These are phyloP conservation scores for Petrea volubilis DNA, from an alignment of 257 asterid genomes.

Conservation along the genomic window DNA sequence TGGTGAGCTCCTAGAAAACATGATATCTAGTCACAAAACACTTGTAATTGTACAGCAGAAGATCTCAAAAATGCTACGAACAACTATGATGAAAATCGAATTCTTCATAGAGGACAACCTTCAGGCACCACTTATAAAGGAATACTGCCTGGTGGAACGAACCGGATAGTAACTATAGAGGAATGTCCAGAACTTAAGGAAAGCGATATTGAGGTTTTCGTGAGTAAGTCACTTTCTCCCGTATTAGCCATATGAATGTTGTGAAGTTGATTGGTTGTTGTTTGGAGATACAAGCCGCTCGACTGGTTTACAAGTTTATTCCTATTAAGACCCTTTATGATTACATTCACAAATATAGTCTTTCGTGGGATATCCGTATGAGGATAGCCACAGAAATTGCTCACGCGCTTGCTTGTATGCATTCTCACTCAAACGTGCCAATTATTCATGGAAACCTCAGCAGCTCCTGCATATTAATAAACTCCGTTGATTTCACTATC, in stretches of 20 bases:
- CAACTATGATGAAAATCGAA: slow-evolving; percentile 17
- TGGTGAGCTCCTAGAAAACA: slow-evolving; percentile 16
- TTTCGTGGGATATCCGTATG: slow-evolving; percentile 33
- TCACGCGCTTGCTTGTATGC: slow-evolving; percentile 24
- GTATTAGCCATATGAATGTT: slow-evolving; percentile 26
- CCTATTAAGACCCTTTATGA: slow-evolving; percentile 22
- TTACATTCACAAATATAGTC: neutral
- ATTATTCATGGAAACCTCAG: slow-evolving; percentile 25
- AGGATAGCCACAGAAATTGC: slow-evolving; percentile 28
- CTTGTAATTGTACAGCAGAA: slow-evolving; percentile 25
- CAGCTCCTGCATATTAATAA: slow-evolving; percentile 28
- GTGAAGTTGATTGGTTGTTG: slow-evolving; percentile 34
- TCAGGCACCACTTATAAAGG: slow-evolving; percentile 23
- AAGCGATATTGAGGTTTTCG: slow-evolving; percentile 16
- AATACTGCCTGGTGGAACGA: neutral
- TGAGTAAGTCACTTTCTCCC: slow-evolving; percentile 20
- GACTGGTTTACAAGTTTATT: slow-evolving; percentile 18
- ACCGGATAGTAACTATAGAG: slow-evolving; percentile 4
- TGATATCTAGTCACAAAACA: neutral
- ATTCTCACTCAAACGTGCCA: neutral
- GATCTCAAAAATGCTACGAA: slow-evolving; percentile 33
- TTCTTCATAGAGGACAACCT: neutral
- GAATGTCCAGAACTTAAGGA: neutral
- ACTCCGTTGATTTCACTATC: slow-evolving; percentile 3
- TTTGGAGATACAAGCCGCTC: slow-evolving; percentile 11